Base-by-base conservation (phyloP, 225 moss, liverwort and hornwort genomes). In the Pseudoscleropodium purum region DNA sequence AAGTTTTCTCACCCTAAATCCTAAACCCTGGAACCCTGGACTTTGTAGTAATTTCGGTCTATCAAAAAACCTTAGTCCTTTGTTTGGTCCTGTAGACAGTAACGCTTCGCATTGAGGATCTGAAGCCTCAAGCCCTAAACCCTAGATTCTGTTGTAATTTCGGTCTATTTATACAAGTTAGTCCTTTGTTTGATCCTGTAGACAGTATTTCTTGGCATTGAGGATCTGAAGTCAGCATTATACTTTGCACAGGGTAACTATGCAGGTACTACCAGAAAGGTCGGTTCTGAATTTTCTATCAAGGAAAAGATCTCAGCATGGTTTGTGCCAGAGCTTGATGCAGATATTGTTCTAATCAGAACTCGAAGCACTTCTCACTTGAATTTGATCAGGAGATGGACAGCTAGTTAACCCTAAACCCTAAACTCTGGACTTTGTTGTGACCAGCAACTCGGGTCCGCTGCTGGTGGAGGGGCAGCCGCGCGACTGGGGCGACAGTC, bases 401-500 rank as follows among this genome's bases (percentile, higher is more conserved):
- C 30, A 31, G 39, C 43, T 31, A 31, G 61, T 62, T 21, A 62
- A 33, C 43, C 15, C 59, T 80, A n/a, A 80, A 57, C 80, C 81
- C 20, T 81, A 81, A 60, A 62, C 30, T 62, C 87, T 60, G 73
- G 80, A 64, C 39, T 77, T 88, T 83, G 72, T 39, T 79, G 70
- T 91, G 85, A 60, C 88, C 90, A 97, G 96, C 83, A 95, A 94
- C 79, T 92, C 91, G 70, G 99, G 97, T 57, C 99, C 99, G 24
- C 79, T 99, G 83, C 94, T 99, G 52, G 99, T 99, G 79, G 96
- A 97, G 88, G 99, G 99, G 49, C 94, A 95, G 61, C 95, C 96
- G 45, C 94, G 96, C 85, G 99, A 99, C 89, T 99, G 99, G 99
- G 99, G 99, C 77, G 99, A 99, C 82, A 88, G 89, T 52, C 93